Evolutionary conservation across 2,329 filamentous ascomycete genomes (phyloP), one percentile per base, ranked within the genome.

Genomic region (Eutypella sp.): DNA sequence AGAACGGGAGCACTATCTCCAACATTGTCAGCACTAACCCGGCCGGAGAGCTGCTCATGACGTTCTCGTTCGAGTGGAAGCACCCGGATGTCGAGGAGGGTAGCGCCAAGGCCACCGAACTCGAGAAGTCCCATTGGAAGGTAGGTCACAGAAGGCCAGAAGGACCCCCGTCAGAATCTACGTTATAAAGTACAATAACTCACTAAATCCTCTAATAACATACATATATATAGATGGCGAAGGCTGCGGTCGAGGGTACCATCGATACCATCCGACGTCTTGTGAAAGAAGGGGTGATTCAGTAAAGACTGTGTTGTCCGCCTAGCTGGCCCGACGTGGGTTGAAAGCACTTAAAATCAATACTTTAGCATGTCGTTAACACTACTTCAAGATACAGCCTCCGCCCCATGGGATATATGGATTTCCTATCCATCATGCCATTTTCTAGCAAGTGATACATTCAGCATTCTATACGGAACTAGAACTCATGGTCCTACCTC

Each of bases 11-110:
- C 47, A 61, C 55, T 3, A 56, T 67, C 41, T 58, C 57, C 41
- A 68, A 68, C 29, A 49, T 68, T 11, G 54, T 68, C 4, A 64
- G 63, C 48, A 46, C 40, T 5, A 60, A 60, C 0, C 45, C 52
- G 2, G 57, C 57, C 5, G 64, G 57, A 0, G 59, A 60, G 11
- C 40, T 68, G 37, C 23, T 64, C 3, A 53, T 69, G 57, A 69
- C 62, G 16, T 69, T 63, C 38, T 53, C 56, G 4, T 69, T 69
- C 43, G 63, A 61, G 51, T 67, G 64, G 66, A 51, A 56, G 23
- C 60, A 66, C 25, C 54, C 61, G 1, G 56, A 55, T 2, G 51
- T 67, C 1, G 33, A 46, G 11, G 56, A 53, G 27, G 61, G 58
- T 5, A 62, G 58, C 44, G 54, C 55, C 5, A 53, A 57, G 46